Conservation (phyloP, 805 yeast species). For the Starmerella potacharoeniae region DNA sequence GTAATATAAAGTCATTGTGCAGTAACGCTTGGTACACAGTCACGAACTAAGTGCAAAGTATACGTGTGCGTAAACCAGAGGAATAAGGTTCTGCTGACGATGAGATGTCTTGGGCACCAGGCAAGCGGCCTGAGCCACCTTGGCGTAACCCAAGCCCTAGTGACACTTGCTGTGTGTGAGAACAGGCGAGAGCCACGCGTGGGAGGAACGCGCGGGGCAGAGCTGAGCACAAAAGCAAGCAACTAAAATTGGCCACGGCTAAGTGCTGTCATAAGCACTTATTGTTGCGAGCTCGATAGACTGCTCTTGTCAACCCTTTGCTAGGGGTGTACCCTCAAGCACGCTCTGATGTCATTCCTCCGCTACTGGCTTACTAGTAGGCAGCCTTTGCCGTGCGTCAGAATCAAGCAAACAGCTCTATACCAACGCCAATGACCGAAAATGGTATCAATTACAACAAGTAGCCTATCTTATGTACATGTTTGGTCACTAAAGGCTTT, state of each 20-base stretch:
- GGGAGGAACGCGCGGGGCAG: too few species aligned
- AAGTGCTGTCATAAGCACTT: too few species aligned
- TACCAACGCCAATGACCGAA: too few species aligned
- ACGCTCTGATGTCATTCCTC: not conserved
- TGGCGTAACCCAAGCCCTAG: not conserved
- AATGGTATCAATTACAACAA: too few species aligned
- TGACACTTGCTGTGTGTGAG: not conserved
- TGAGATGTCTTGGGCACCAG: not conserved
- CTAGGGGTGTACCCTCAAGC: too few species aligned
- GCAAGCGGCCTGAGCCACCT: not conserved
- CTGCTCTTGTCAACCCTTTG: too few species aligned
- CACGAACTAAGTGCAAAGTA: not conserved
- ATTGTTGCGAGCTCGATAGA: too few species aligned
- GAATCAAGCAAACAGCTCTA: not conserved
- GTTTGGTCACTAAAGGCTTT: too few species aligned
- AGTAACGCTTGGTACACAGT: not conserved
- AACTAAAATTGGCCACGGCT: too few species aligned
- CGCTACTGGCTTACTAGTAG: not conserved
- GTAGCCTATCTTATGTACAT: too few species aligned
- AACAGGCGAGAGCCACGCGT: too few species aligned
- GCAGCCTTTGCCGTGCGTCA: not conserved
- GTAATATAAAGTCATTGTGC: conserved; percentile 35
- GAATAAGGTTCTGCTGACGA: not conserved
- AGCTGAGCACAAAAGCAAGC: too few species aligned
- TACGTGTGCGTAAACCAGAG: not conserved